These are phyloP conservation scores for Skeletonema grethae DNA, from an alignment of 108 stramenopile species.

Conservation along the genomic window DNA sequence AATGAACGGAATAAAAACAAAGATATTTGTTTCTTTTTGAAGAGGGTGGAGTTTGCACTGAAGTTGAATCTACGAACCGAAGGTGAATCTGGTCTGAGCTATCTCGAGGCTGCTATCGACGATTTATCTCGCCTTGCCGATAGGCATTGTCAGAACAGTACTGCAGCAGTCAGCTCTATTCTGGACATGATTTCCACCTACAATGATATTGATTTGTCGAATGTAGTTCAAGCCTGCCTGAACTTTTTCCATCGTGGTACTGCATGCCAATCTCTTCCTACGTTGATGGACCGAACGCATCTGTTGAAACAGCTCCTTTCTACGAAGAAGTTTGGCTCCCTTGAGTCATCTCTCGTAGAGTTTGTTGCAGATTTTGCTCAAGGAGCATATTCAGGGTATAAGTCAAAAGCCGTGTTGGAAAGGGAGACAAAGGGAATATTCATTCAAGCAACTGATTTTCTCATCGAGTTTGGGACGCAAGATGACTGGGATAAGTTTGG, in stretches of 20 bases:
- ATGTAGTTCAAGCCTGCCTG: not conserved
- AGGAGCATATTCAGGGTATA: too few relatives aligned
- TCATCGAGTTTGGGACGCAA: too few relatives aligned
- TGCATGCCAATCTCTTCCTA: not conserved
- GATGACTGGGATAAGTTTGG: not conserved
- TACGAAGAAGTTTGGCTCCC: not conserved
- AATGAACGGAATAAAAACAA: not conserved
- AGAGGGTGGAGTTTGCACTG: constrained; percentile 7
- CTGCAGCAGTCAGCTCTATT: not conserved
- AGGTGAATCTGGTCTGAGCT: too few relatives aligned
- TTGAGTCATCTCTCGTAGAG: not conserved
- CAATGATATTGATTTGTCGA: not conserved
- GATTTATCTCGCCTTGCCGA: too few relatives aligned
- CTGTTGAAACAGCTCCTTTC: not conserved
- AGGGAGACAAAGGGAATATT: not conserved
- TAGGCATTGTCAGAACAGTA: too few relatives aligned
- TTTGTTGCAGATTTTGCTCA: not conserved
- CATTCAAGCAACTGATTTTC: too few relatives aligned
- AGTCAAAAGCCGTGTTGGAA: too few relatives aligned
- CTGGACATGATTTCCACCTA: not conserved
- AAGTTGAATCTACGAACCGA: not conserved
- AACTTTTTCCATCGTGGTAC: not conserved
- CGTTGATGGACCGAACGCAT: not conserved
- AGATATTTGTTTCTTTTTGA: not conserved
- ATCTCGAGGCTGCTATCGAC: too few relatives aligned